Percentiles rank a stretch among this genome's conserved stretches.
These are phyloP conservation scores for Lasiosphaeria ovina DNA, from an alignment of 495 filamentous ascomycete genomes.

Conservation along the genomic window DNA sequence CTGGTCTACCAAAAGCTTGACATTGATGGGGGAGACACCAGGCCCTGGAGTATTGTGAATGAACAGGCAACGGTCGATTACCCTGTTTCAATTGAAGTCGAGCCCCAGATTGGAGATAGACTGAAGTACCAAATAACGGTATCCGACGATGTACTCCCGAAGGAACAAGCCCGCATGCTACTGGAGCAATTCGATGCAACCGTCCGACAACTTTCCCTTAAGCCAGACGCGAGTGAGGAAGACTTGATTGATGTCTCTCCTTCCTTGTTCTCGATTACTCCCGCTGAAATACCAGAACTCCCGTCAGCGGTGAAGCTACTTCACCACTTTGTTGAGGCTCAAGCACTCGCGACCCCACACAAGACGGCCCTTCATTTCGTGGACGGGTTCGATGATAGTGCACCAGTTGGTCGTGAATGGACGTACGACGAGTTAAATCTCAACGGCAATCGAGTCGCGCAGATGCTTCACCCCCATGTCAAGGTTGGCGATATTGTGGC, in stretches of 20 bases:
- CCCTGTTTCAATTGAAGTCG: conserved; percentile 69
- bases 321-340: conserved; percentile 61
- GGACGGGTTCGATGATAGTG: conserved; percentile 31
- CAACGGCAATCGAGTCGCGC: conserved; percentile 59
- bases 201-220: conserved; percentile 44
- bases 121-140: conserved; percentile 63
- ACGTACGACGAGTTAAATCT: conserved; percentile 60
- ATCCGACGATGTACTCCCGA: conserved; percentile 56
- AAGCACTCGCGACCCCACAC: conserved; percentile 39
- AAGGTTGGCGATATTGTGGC: conserved; percentile 59
- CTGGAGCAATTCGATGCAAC: conserved; percentile 60
- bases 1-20: conserved; percentile 70
- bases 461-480: conserved; percentile 45
- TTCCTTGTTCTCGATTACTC: conserved; percentile 53
- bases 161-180: conserved; percentile 59
- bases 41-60: conserved; percentile 28
- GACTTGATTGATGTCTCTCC: conserved; percentile 22
- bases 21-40: background rate
- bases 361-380: conserved; percentile 62
- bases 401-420: conserved; percentile 47
- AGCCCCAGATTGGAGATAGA: conserved; percentile 43
- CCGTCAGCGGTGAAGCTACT: conserved; percentile 45
- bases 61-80: conserved; percentile 54
- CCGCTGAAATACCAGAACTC: conserved; percentile 47
- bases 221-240: conserved; percentile 29